Conservation (phyloP, 1,284 basidiomycete genomes). For the Ceratobasidium sp. region DNA sequence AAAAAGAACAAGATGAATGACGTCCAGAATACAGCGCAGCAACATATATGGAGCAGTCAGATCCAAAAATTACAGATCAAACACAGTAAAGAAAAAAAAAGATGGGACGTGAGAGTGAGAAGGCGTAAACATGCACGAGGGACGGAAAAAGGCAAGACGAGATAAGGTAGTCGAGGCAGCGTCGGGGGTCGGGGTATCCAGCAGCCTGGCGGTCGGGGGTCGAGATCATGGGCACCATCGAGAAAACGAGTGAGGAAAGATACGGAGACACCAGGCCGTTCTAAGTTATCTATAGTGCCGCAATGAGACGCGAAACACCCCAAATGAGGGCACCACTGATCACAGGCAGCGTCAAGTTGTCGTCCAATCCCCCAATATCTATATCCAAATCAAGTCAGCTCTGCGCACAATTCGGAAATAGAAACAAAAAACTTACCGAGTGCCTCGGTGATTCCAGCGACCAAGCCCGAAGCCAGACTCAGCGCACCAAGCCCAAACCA, state of each 20-base stretch:
- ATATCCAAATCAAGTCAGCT: slow-evolving; percentile 44
- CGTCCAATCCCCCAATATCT: slow-evolving; percentile 72
- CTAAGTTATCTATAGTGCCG: slow-evolving; percentile 40
- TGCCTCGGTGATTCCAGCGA: slow-evolving; percentile 87
- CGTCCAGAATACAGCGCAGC: slow-evolving; percentile 27
- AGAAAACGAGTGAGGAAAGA: background rate
- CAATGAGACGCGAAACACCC: slow-evolving; percentile 58
- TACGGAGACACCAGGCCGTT: background rate
- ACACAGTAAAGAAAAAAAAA: background rate
- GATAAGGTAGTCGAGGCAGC: slow-evolving; percentile 27
- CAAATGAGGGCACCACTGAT: slow-evolving; percentile 87
- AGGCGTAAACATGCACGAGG: background rate
- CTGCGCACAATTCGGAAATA: background rate
- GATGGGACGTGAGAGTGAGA: background rate
- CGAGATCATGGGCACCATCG: background rate
- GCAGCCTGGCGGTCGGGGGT: background rate
- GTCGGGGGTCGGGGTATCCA: slow-evolving; percentile 10
- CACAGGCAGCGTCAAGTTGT: slow-evolving; percentile 94
- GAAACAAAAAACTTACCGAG: slow-evolving; percentile 69
- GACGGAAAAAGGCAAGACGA: background rate
- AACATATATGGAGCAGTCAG: slow-evolving; percentile 23
- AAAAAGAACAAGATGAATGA: slow-evolving; percentile 4
- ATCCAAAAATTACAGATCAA: slow-evolving; percentile 8
- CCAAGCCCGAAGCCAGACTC: slow-evolving; percentile 75
- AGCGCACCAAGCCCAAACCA: slow-evolving; percentile 71